A percentile compares a stretch with the other conserved stretches of the same genome.
phyloP scores from a whole-genome alignment of 75 land plant genomes.

The Cupressus sempervirens region DNA sequence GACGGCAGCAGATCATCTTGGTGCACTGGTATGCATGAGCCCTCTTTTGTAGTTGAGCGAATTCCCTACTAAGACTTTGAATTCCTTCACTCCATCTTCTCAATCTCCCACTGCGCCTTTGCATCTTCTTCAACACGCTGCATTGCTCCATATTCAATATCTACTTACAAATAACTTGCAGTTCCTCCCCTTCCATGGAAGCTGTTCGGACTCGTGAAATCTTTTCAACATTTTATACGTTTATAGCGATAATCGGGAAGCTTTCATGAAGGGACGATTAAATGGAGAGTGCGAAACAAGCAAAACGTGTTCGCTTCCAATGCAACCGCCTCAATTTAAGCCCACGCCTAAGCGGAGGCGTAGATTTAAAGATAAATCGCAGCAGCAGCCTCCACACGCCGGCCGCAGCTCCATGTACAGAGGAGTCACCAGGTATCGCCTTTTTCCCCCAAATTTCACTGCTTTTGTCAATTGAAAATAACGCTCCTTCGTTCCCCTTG shows the following conservation, averaged over 20 bases:
- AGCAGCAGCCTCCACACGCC: not conserved
- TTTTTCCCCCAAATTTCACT: not conserved
- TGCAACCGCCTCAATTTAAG: not conserved
- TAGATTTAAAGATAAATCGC: not conserved
- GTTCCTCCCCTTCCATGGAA: not conserved
- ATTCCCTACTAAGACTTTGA: not conserved
- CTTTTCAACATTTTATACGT: no score
- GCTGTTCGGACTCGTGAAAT: no score
- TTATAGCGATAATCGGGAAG: no score
- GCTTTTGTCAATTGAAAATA: not conserved
- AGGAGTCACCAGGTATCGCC: constrained; percentile 54
- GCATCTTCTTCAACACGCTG: not conserved
- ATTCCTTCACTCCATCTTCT: not conserved
- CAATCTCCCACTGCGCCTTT: no score
- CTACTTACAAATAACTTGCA: not conserved
- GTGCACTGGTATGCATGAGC: not conserved
- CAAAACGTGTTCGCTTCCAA: not conserved
- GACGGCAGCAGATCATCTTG: not conserved
- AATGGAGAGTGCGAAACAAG: not conserved
- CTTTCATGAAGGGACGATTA: not conserved
- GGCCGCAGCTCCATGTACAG: constrained; percentile 50
- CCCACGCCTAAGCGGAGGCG: not conserved
- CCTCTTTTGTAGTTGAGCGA: not conserved
- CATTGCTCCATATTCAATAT: no score
- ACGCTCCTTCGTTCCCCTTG: no score